Percentiles rank a stretch among this genome's conserved stretches.
These are phyloP conservation scores for Dactylellina leptospora DNA, from an alignment of 2,329 filamentous ascomycete species.

Conservation along the genomic window DNA sequence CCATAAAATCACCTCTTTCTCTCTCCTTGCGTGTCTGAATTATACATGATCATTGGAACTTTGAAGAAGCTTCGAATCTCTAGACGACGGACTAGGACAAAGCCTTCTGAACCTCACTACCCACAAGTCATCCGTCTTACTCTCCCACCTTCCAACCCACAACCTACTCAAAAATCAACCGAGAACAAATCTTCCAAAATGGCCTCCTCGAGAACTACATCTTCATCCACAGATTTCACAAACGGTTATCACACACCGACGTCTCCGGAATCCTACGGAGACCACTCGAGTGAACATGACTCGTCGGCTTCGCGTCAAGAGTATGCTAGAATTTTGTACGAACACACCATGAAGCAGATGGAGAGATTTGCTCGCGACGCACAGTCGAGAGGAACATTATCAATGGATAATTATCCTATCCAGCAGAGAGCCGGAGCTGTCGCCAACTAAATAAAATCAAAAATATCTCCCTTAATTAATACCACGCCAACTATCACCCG, in stretches of 20 bases:
- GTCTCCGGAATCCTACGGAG: conserved; percentile 28
- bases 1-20: too few species aligned
- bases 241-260: conserved; percentile 44
- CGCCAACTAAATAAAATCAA: conserved; percentile 15
- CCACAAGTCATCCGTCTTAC: conserved; percentile 23
- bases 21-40: too few species aligned
- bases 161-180: conserved; percentile 1
- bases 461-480: not conserved
- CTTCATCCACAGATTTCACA: conserved; percentile 41
- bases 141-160: conserved; percentile 6
- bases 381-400: conserved; percentile 32
- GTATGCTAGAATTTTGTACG: conserved; percentile 50
- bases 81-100: not conserved
- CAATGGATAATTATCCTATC: conserved; percentile 31
- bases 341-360: conserved; percentile 53
- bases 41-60: conserved; percentile 42
- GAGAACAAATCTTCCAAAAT: conserved; percentile 17
- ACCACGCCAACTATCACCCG: not conserved
- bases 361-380: conserved; percentile 47
- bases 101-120: not conserved
- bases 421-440: conserved; percentile 40
- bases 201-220: conserved; percentile 39
- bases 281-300: conserved; percentile 10
- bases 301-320: conserved; percentile 31
- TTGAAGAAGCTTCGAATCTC: conserved; percentile 29